Evolutionary conservation across 106 monocot genomes (phyloP).

Genomic region (Phalaenopsis aphrodite): DNA sequence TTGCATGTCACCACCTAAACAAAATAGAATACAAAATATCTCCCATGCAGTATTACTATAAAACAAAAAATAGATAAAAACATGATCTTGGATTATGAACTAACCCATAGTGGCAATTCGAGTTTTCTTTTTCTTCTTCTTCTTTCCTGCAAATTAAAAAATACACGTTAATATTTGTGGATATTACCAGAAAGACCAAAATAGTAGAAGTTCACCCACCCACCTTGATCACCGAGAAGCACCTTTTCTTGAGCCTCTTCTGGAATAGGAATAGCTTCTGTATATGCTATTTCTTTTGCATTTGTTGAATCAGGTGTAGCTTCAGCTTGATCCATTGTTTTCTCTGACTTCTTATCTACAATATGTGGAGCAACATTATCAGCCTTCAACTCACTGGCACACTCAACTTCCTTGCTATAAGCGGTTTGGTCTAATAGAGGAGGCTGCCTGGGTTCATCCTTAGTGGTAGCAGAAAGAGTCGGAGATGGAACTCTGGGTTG

Average conservation of each 20-base stretch:
- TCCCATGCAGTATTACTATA: not conserved
- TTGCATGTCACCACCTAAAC: slow-evolving; percentile 54
- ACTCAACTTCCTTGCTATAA: slow-evolving; percentile 22
- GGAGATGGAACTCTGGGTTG: slow-evolving; percentile 42
- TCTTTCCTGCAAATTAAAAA: slow-evolving; percentile 49
- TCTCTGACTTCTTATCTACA: slow-evolving; percentile 29
- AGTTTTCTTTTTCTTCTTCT: slow-evolving; percentile 88
- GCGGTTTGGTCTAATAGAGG: slow-evolving; percentile 4
- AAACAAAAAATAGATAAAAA: not conserved
- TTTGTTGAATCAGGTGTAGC: slow-evolving; percentile 41
- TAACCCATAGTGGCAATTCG: slow-evolving; percentile 43
- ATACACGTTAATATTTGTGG: not conserved
- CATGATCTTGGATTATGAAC: slow-evolving; percentile 3
- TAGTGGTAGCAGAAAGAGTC: slow-evolving; percentile 42
- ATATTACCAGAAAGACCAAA: not conserved
- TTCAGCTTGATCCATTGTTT: slow-evolving; percentile 19
- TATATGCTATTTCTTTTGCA: slow-evolving; percentile 39
- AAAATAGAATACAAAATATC: not conserved
- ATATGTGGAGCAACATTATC: slow-evolving; percentile 10
- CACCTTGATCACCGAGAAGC: slow-evolving; percentile 58
- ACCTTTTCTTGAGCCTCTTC: slow-evolving; percentile 61
- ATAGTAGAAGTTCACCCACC: not conserved
- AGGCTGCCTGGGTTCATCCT: slow-evolving; percentile 18
- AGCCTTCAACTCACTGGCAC: slow-evolving; percentile 26
- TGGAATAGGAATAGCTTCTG: slow-evolving; percentile 31